Evolutionary conservation across 192 early-diverging fungal species (phyloP), one percentile per base, ranked within the genome.

Genomic region (Radiomyces spectabilis): DNA sequence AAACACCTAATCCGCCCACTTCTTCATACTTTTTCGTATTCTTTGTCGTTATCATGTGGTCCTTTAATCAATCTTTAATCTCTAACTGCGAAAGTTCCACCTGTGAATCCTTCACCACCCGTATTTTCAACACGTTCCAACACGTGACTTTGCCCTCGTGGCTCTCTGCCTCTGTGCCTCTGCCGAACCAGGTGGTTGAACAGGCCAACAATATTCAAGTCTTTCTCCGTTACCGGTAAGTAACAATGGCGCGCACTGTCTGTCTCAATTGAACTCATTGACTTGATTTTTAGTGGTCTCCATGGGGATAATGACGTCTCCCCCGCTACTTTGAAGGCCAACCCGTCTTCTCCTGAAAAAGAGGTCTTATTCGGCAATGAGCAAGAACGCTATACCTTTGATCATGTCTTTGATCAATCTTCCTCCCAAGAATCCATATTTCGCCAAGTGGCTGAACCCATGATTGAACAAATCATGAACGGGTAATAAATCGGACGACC

Each of bases 181-280:
- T n/a, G n/a, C n/a, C n/a, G n/a, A n/a, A n/a, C n/a, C n/a, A n/a
- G n/a, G n/a, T n/a, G 12, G 31, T 47, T 12, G 55, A 57, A 1
- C 88, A 88, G 45, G 87, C 76, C 40, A 76, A 82, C 16, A 88
- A 91, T 47, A 91, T 91, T 34, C 88, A 91, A 54, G 88, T 88
- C 0, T 80, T 88, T 3, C 79, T 90, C n/a, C 77, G 88, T 27
- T 87, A 83, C 68, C 71, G 85, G 85, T 86, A 75, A 65, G 56
- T 22, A 29, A 18, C 41, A 18, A 9, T 42, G 5, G n/a, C 8
- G 8, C 33, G 13, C 6, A 5, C 13, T 35, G 33, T 6, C 5
- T 42, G 5, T 42, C 8, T n/a, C 19, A 18, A 18, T 42, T 42
- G 19, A 5, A 42, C 5, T 19, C 4, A 21, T 5, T 42, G 8